These are phyloP conservation scores for Penicillium cinerascens DNA, from an alignment of 495 filamentous ascomycete genomes.

Conservation along the genomic window DNA sequence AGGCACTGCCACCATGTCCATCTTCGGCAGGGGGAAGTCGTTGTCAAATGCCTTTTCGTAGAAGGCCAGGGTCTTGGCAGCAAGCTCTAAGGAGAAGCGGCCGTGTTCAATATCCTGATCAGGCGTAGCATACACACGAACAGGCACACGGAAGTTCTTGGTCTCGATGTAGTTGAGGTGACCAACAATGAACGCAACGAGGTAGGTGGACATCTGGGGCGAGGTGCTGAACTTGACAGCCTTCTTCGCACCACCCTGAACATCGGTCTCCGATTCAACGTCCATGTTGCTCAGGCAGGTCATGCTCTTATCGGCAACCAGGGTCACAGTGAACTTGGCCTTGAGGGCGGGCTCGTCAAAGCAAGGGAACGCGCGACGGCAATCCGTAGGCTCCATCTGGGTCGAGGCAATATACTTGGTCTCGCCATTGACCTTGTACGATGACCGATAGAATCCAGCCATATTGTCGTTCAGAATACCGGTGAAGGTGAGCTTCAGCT, in stretches of 20 bases:
- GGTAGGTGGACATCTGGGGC: conserved; percentile 66
- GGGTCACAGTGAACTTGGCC: conserved; percentile 61
- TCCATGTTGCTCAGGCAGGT: conserved; percentile 71
- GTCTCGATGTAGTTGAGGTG: conserved; percentile 64
- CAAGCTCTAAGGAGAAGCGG: conserved; percentile 61
- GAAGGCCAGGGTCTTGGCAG: conserved; percentile 52
- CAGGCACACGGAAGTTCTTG: conserved; percentile 60
- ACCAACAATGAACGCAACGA: conserved; percentile 65
- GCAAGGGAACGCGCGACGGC: conserved; percentile 63
- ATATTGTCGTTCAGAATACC: conserved; percentile 64
- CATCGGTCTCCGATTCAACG: conserved; percentile 53
- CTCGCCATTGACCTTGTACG: conserved; percentile 56
- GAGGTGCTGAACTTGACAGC: conserved; percentile 65
- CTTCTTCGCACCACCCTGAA: conserved; percentile 55
- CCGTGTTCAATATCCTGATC: conserved; percentile 65
- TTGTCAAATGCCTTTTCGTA: conserved; percentile 55
- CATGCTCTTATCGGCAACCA: conserved; percentile 59
- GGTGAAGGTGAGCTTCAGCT: conserved; percentile 58
- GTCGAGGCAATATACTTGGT: conserved; percentile 61
- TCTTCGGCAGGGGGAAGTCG: conserved; percentile 66
- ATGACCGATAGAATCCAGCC: conserved; percentile 68
- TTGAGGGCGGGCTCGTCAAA: conserved; percentile 71
- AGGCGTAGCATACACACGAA: conserved; percentile 61
- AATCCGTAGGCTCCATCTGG: conserved; percentile 67
- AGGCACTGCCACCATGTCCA: conserved; percentile 98